phyloP scores from a whole-genome alignment of 495 filamentous ascomycete genomes.

The Peziza echinospora region DNA sequence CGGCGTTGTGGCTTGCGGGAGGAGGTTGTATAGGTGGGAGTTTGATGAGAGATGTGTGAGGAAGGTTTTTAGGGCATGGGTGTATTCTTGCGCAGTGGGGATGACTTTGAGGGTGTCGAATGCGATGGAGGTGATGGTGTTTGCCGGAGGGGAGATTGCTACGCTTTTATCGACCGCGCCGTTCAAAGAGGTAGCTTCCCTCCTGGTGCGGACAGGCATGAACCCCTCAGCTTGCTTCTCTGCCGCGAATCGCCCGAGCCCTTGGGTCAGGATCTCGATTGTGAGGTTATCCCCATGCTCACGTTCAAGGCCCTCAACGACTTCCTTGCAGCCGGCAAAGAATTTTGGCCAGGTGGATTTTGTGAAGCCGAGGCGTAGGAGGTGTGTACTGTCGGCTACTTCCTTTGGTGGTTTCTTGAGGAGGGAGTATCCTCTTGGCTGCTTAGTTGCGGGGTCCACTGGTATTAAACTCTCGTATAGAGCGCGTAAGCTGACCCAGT shows the following conservation, averaged over 20 bases:
- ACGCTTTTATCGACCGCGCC: background rate
- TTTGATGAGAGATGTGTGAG: slow-evolving; percentile 7
- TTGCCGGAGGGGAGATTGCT: slow-evolving; percentile 3
- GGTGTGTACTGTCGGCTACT: background rate
- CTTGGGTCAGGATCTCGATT: background rate
- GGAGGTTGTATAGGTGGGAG: slow-evolving; percentile 7
- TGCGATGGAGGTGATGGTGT: background rate
- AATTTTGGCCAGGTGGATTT: slow-evolving; percentile 11
- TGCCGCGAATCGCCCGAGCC: slow-evolving; percentile 2
- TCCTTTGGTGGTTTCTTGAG: slow-evolving; percentile 3
- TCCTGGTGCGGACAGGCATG: slow-evolving; percentile 6
- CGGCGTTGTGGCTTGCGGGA: slow-evolving; percentile 5
- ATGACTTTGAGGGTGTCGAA: background rate
- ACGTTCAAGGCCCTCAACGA: background rate
- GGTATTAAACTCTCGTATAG: slow-evolving; percentile 13
- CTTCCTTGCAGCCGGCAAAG: slow-evolving; percentile 4
- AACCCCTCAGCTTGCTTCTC: slow-evolving; percentile 4
- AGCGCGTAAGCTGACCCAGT: slow-evolving; percentile 15
- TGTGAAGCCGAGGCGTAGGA: slow-evolving; percentile 1
- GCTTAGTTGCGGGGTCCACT: slow-evolving; percentile 10
- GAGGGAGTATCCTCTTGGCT: slow-evolving; percentile 16
- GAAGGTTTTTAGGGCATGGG: slow-evolving; percentile 7
- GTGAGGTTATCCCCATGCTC: background rate
- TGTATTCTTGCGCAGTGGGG: slow-evolving; percentile 2
- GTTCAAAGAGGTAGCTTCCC: slow-evolving; percentile 1